Evolutionary conservation across 1,284 basidiomycete genomes (phyloP).

Genomic region (Cutaneotrichosporon sp.): DNA sequence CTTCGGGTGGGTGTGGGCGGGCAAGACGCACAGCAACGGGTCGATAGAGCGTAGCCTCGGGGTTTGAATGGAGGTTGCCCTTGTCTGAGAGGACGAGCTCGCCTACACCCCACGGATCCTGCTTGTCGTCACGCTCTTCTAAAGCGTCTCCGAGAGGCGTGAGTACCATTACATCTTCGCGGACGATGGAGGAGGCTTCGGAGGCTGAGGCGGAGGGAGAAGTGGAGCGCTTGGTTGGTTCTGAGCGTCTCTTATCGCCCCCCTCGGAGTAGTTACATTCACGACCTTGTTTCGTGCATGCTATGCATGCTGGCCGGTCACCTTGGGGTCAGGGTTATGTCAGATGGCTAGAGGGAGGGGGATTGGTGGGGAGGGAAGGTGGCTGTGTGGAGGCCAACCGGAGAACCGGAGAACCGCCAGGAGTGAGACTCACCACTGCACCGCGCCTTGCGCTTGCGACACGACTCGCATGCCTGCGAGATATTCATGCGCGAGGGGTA

Average conservation of each 20-base stretch:
- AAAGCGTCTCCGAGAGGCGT: background rate
- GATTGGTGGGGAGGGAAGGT: background rate
- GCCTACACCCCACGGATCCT: background rate
- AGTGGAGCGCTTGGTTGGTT: background rate
- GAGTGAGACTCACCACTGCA: background rate
- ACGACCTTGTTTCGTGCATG: constrained; percentile 2
- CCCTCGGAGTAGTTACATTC: background rate
- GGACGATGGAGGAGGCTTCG: background rate
- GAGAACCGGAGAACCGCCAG: background rate
- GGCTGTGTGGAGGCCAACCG: background rate
- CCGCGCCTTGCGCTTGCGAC: background rate
- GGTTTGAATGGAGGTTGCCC: constrained; percentile 4
- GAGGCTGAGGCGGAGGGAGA: background rate
- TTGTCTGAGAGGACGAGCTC: background rate
- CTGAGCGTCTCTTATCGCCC: background rate
- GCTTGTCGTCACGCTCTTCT: background rate
- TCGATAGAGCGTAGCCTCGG: constrained; percentile 1
- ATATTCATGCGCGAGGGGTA: constrained; percentile 1
- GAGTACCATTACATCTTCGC: background rate
- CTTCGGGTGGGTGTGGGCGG: background rate
- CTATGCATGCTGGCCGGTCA: constrained; percentile 4
- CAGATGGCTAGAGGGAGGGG: background rate
- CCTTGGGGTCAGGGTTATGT: background rate
- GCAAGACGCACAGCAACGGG: background rate
- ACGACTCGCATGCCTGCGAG: constrained; percentile 4